Evolutionary conservation across 495 filamentous ascomycete genomes (phyloP).

Genomic region (Patellaria atrata): DNA sequence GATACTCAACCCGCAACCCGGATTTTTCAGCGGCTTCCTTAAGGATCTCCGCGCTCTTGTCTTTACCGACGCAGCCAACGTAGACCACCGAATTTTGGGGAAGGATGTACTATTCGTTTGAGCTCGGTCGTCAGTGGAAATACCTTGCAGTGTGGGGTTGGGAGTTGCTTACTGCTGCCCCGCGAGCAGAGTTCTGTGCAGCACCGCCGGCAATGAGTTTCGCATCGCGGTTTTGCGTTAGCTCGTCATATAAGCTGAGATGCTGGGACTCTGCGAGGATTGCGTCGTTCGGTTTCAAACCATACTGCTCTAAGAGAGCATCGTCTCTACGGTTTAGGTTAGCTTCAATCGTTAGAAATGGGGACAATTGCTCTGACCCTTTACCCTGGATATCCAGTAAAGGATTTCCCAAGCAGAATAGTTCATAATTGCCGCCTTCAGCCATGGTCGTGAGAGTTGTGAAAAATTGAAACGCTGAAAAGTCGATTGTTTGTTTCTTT

Average conservation of each 20-base stretch:
- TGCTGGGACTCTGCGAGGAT: constrained; percentile 93
- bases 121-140: constrained; percentile 1
- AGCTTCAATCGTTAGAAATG: constrained; percentile 4
- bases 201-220: constrained; percentile 94
- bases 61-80: constrained; percentile 81
- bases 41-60: constrained; percentile 81
- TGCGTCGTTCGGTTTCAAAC: constrained; percentile 86
- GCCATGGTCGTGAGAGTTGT: no score
- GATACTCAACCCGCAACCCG: constrained; percentile 86
- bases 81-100: constrained; percentile 75
- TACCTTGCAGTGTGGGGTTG: neutral
- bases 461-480: no score
- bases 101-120: constrained; percentile 61
- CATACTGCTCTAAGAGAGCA: constrained; percentile 78
- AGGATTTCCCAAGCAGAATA: constrained; percentile 91
- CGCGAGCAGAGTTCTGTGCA: constrained; percentile 94
- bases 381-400: constrained; percentile 90
- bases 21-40: constrained; percentile 63
- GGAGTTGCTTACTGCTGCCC: constrained; percentile 49
- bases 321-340: constrained; percentile 38
- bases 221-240: constrained; percentile 70
- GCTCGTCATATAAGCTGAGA: constrained; percentile 76
- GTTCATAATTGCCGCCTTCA: constrained; percentile 56
- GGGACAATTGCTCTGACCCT: constrained; percentile 35
- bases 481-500: no score